Evolutionary conservation across 176 grass and related monocot genomes (phyloP).

Genomic region (Cymbopogon citratus): DNA sequence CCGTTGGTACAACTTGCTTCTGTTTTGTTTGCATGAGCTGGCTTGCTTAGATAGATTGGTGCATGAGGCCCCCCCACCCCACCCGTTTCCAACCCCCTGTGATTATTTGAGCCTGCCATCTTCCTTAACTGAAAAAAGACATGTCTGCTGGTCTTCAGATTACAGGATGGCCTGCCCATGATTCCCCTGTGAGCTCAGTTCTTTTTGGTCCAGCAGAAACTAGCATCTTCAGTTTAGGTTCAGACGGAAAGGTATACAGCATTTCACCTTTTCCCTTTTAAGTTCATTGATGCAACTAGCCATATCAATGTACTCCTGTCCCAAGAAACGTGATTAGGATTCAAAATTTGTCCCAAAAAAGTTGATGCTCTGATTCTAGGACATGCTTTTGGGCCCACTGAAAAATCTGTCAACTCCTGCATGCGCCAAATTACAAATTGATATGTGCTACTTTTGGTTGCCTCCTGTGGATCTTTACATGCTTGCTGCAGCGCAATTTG

Average conservation of each 20-base stretch:
- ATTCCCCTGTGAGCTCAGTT: conserved; percentile 75
- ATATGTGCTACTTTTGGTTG: not conserved
- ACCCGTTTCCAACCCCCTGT: no score
- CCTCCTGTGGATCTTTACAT: not conserved
- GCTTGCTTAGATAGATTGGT: no score
- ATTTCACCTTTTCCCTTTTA: conserved; percentile 15
- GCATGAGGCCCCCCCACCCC: no score
- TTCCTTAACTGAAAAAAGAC: conserved; percentile 64
- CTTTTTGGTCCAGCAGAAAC: conserved; percentile 95
- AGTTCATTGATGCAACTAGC: not conserved
- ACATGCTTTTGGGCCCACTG: not conserved
- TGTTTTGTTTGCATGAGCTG: conserved; percentile 9
- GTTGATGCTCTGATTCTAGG: not conserved
- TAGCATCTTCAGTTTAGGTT: conserved; percentile 90
- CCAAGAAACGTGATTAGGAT: not conserved
- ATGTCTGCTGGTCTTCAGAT: conserved; percentile 99
- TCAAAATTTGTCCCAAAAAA: not conserved
- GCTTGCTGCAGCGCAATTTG: not conserved
- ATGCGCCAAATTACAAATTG: not conserved
- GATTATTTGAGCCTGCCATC: conserved; percentile 6
- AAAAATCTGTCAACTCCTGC: not conserved
- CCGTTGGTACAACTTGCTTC: not conserved
- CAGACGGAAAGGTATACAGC: conserved; percentile 76
- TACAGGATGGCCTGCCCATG: conserved; percentile 98
- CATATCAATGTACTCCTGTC: not conserved